These are phyloP conservation scores for Micractinium conductrix DNA, from an alignment of 139 green algal species.

Conservation along the genomic window DNA sequence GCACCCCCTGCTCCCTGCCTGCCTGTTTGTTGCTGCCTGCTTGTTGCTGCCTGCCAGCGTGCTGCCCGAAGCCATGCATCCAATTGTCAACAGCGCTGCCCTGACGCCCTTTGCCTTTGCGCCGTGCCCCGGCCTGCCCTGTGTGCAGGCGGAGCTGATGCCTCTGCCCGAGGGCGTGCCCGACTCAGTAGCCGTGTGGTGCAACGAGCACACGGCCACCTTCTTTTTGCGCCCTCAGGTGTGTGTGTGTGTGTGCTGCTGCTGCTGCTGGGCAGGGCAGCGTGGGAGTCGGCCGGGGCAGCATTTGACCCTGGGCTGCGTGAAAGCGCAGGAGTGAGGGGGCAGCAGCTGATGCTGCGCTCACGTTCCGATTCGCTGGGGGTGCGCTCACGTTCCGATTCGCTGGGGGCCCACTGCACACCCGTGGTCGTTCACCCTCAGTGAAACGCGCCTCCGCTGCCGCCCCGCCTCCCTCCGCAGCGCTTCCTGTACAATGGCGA, in stretches of 20 bases:
- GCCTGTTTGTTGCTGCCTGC: neutral
- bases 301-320: too few species aligned
- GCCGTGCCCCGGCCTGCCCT: too few species aligned
- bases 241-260: neutral
- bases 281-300: neutral
- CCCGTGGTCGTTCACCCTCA: neutral
- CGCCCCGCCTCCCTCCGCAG: conserved; percentile 46
- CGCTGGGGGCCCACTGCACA: too few species aligned
- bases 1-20: neutral
- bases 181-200: conserved; percentile 70
- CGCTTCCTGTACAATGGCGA: conserved; percentile 56
- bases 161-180: conserved; percentile 65
- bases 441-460: too few species aligned
- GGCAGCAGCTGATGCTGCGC: too few species aligned
- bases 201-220: conserved; percentile 56
- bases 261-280: neutral
- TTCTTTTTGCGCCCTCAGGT: conserved; percentile 61
- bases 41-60: too few species aligned
- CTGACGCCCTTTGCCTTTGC: too few species aligned
- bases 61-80: too few species aligned
- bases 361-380: too few species aligned
- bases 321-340: too few species aligned
- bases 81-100: neutral
- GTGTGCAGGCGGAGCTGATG: conserved; percentile 65
- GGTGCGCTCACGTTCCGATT: neutral